phyloP scores from a whole-genome alignment of 805 yeast species.

The Henningerozyma blattae region DNA sequence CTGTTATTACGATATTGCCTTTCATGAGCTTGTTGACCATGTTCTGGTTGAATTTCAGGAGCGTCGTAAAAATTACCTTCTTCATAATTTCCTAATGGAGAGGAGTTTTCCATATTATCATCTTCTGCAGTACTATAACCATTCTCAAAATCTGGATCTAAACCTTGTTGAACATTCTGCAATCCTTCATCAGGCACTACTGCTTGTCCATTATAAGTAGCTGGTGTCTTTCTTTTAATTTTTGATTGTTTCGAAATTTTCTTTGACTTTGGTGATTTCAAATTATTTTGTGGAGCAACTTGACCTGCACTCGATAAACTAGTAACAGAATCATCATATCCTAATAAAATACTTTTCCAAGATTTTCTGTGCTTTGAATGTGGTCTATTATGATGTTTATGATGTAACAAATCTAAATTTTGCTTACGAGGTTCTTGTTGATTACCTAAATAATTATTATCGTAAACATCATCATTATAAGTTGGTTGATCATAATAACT shows the following conservation, averaged over 20 bases:
- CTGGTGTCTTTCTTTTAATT: neutral
- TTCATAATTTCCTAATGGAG: neutral
- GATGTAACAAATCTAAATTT: neutral
- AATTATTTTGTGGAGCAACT: neutral
- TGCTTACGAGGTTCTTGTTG: neutral
- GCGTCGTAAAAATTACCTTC: neutral
- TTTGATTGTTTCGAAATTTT: neutral
- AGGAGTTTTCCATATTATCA: neutral
- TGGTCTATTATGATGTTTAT: constrained; percentile 28
- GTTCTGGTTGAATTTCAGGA: too few species aligned
- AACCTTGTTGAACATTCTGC: too few species aligned
- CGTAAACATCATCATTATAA: neutral
- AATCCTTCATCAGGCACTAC: neutral
- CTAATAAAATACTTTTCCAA: constrained; percentile 17
- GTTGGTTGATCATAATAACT: neutral
- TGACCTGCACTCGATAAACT: neutral
- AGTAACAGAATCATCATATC: constrained; percentile 7
- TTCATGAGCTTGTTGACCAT: too few species aligned
- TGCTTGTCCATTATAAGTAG: neutral
- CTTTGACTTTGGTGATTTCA: neutral
- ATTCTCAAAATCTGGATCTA: neutral
- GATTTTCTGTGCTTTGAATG: constrained; percentile 12
- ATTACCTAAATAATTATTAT: neutral
- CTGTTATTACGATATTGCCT: too few species aligned
- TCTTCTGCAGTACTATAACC: neutral